Conservation (phyloP, 441 rosid genomes). For the Kokia cookei region DNA sequence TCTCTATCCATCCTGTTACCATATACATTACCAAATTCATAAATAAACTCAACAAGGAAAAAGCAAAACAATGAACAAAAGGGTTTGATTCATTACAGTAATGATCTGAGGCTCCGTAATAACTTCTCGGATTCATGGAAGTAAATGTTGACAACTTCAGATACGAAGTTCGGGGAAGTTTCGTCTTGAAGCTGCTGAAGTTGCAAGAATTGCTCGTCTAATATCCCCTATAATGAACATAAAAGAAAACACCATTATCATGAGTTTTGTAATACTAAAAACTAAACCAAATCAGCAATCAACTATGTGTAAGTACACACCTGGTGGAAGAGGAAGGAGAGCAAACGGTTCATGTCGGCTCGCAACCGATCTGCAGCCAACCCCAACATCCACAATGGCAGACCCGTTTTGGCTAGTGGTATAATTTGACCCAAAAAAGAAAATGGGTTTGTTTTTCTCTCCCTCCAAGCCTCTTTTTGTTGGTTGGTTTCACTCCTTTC, state of each 20-base stretch:
- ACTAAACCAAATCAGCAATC: background rate
- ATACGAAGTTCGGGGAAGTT: slow-evolving; percentile 75
- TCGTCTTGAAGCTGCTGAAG: slow-evolving; percentile 96
- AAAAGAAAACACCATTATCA: background rate
- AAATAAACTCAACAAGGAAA: background rate
- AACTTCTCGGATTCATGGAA: slow-evolving; percentile 92
- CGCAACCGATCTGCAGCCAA: slow-evolving; percentile 80
- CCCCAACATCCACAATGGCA: slow-evolving; percentile 96
- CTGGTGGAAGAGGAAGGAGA: slow-evolving; percentile 95
- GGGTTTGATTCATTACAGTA: slow-evolving; percentile 36
- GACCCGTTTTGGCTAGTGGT: slow-evolving; percentile 79
- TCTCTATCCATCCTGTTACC: slow-evolving; percentile 64
- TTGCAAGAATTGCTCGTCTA: slow-evolving; percentile 96
- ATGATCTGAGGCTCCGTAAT: slow-evolving; percentile 52
- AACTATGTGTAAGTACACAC: background rate
- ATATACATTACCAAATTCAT: background rate
- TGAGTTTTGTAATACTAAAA: no score
- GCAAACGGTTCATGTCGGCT: slow-evolving; percentile 85
- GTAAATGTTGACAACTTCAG: slow-evolving; percentile 77
- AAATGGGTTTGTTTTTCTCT: background rate
- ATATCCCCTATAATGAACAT: slow-evolving; percentile 47
- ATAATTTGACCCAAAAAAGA: background rate
- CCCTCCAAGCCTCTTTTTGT: background rate
- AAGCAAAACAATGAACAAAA: background rate
- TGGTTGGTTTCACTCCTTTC: background rate